These are phyloP conservation scores for Phragmites australis DNA, from an alignment of 176 grass and related monocot species.

Conservation along the genomic window DNA sequence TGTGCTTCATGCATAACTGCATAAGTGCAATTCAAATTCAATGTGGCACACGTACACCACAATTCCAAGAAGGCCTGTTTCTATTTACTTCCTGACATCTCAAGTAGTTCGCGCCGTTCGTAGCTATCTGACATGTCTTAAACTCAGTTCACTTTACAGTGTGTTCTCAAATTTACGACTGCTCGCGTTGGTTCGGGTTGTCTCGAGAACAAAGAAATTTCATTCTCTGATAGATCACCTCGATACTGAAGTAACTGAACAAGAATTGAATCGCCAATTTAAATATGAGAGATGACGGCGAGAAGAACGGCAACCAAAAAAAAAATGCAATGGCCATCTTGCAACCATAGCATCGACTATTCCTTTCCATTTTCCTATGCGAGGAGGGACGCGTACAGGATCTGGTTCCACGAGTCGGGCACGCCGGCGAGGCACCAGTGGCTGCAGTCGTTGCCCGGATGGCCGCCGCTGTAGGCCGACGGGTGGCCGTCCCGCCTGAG, in stretches of 20 bases:
- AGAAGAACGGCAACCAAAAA: no score
- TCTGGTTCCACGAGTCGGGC: constrained; percentile 97
- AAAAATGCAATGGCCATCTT: no score
- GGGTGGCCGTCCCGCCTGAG: constrained; percentile 87
- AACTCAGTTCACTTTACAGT: not conserved
- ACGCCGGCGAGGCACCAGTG: constrained; percentile 97
- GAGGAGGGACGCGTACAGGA: constrained; percentile 62
- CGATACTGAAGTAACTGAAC: not conserved
- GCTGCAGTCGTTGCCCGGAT: constrained; percentile 83
- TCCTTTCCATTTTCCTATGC: no score
- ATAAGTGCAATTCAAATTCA: not conserved
- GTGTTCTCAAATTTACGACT: no score
- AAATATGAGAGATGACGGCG: no score
- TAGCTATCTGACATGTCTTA: not conserved
- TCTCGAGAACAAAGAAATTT: not conserved
- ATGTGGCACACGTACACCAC: not conserved
- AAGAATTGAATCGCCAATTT: constrained; percentile 19
- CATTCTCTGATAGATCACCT: not conserved
- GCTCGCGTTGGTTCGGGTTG: no score
- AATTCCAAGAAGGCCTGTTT: not conserved
- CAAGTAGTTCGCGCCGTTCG: not conserved
- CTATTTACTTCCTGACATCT: not conserved
- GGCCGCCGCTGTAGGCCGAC: constrained; percentile 76
- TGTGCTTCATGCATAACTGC: no score
- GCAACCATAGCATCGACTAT: no score